Evolutionary conservation across 345 rosid genomes (phyloP), one percentile per base, ranked within the genome.

Genomic region (Noccaea caerulescens): DNA sequence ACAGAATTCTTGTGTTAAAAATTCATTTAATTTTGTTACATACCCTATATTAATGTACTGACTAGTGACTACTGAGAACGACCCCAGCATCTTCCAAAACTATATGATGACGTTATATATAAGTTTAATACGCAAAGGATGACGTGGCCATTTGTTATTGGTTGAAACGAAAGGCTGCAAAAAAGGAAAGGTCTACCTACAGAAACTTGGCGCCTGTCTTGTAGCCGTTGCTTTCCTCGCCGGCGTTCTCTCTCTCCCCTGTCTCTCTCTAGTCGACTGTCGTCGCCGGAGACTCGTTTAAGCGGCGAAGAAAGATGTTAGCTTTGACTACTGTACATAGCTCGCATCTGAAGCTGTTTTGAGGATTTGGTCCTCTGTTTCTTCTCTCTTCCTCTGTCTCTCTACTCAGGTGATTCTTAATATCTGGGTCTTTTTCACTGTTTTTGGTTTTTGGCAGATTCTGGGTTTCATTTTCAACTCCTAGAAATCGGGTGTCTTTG

Each of bases 221-320:
- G 65, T 30, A 45, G 60, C 75, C 66, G 75, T 76, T 69, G 79
- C 75, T 63, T 56, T 76, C 75, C 69, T 68, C 73, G 44, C 78
- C 64, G 59, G 11, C 23, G 42, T 16, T 67, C 9, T 3, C 54
- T 51, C 55, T 50, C 42, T 47, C 42, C 18, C 72, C 72, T 45
- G 53, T 67, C 52, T 68, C 78, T 23, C 52, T 61, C 66, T 43
- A 7, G 36, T 18, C 58, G 38, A 4, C 52, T 38, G 25, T 12
- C 38, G 47, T 62, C 58, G 69, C 46, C 73, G 75, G 63, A 43
- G 52, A 52, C 38, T 4, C 8, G 18, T 61, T 41, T 18, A 25
- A 44, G 8, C 8, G 63, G 42, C 44, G 8, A 25, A 55, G 3
- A 43, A 68, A 61, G 59, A 49, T 46, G 74, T 9, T 16, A 11